These are phyloP conservation scores for Asclepias syriaca DNA, from an alignment of 257 asterid genomes.

Conservation along the genomic window DNA sequence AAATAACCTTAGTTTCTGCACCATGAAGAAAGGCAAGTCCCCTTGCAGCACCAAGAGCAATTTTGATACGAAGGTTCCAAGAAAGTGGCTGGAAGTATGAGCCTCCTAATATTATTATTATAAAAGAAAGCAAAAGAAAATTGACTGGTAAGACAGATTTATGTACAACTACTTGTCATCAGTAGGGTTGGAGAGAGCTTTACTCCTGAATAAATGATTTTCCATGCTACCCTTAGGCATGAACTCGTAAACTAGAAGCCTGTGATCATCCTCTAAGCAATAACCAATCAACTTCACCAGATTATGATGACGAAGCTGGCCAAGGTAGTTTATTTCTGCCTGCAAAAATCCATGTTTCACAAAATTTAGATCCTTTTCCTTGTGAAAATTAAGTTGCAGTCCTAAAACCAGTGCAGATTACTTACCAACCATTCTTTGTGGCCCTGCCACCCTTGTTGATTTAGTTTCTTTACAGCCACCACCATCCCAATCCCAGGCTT, in stretches of 20 bases:
- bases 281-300: slow-evolving; percentile 81
- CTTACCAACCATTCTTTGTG: slow-evolving; percentile 95
- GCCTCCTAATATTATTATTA: slow-evolving; percentile 47
- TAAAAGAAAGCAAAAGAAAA: not conserved
- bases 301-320: slow-evolving; percentile 76
- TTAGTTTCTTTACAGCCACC: slow-evolving; percentile 80
- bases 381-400: not conserved
- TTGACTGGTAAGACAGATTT: slow-evolving; percentile 2
- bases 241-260: slow-evolving; percentile 79
- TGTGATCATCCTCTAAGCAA: slow-evolving; percentile 87
- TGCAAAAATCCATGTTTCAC: slow-evolving; percentile 22
- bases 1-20: slow-evolving; percentile 76
- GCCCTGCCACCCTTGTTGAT: slow-evolving; percentile 91
- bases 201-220: slow-evolving; percentile 86
- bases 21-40: slow-evolving; percentile 91
- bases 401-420: not conserved
- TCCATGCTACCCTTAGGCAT: slow-evolving; percentile 97
- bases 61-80: slow-evolving; percentile 71
- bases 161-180: not conserved
- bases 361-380: slow-evolving; percentile 9
- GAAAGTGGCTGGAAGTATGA: slow-evolving; percentile 72
- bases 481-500: slow-evolving; percentile 72
- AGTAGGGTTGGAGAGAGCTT: slow-evolving; percentile 25
- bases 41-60: slow-evolving; percentile 81
- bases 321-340: slow-evolving; percentile 93